Base-by-base conservation (phyloP, 176 grass and related monocot genomes). In the Musa itinerans region DNA sequence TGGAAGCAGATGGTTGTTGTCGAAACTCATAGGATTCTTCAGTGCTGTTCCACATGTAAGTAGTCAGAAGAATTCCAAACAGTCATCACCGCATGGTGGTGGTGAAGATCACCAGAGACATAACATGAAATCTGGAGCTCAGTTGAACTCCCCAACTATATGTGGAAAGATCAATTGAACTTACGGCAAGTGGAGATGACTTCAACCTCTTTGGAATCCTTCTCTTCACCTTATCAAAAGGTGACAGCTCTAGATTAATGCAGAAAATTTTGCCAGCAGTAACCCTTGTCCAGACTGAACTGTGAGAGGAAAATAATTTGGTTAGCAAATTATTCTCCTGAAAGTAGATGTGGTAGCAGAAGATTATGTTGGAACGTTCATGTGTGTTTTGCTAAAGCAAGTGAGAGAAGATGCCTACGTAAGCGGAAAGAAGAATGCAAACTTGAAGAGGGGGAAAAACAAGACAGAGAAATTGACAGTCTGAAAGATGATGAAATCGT, bases 21-120 rank as follows among this genome's bases (percentile, higher is more conserved):
- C 19, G 19, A 26, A 79, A 55, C 26, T 61, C 67, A 61, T 71
- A 79, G 68, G 27, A 62, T 16, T 49, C 68, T 48, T 34, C 26
- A 49, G 9, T 29, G 50, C 20, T 77, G 20, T 65, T 65, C 24
- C 48, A 63, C 19, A 50, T 15, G 9, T 49, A 26, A 15, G 57
- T 14, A 69, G 48, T 50, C 17, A 43, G 67, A 15, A 73, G 27
- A 61, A 19, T 61, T 61, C 21, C 52, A 53, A 10, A 15, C 8
- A 34, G 21, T 48, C 15, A 8, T 49, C 49, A 7, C 26, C 62
- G 26, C 24, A 50, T 21, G 16, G 21, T 21, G 53, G 29, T 51
- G 34, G 13, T n/a, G 29, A 50, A 50, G 68, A 70, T 27, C n/a
- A 50, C 34, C 29, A 57, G 14, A 21, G 24, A 57, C 10, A 74